Base-by-base conservation (phyloP, 1,284 basidiomycete genomes). In the Psilocybe mexicana region DNA sequence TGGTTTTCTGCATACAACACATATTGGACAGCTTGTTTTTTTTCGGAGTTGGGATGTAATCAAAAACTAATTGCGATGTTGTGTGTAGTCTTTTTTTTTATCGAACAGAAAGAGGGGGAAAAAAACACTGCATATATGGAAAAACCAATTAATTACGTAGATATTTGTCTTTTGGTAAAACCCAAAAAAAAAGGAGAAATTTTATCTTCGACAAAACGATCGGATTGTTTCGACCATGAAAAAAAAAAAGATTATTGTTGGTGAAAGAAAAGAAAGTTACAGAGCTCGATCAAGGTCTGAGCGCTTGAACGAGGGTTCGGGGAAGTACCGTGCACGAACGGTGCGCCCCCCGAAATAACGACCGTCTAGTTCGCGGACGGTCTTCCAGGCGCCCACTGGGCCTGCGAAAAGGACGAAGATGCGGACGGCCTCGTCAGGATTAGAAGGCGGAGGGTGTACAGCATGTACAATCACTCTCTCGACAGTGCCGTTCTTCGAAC, bases 311-410 rank as follows among this genome's bases (percentile, higher is more conserved):
- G 73, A 71, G 42, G 60, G 65, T 70, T 95, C 92, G 2, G 91
- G 79, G 69, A 90, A 96, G 71, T 96, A 96, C 63, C 87, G 80
- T 42, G 92, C 94, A 43, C 87, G 82, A 33, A 97, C 92, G 11
- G 83, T 83, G 61, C 90, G 79, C 0, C 96, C 96, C 8, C 90
- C 94, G 69, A 98, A 97, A 69, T 85, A 96, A 47, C 94, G 80
- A 11, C 93, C 94, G 67, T 97, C 93, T 58, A 98, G 81, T 69
- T 94, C 93, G 48, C 90, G 85, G 1, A 94, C 91, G 0, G 93
- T 94, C 72, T 94, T 93, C 93, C 94, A 98, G 2, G 95, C 96
- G 6, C 93, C 96, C 0, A 85, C 94, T 7, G 94, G 90, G 0
- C 95, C 95, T 0, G 85, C 85, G 66, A 95, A 96, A 48, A 90